Conservation (phyloP, 768 basidiomycete species). For the Exsudoporus frostii region DNA sequence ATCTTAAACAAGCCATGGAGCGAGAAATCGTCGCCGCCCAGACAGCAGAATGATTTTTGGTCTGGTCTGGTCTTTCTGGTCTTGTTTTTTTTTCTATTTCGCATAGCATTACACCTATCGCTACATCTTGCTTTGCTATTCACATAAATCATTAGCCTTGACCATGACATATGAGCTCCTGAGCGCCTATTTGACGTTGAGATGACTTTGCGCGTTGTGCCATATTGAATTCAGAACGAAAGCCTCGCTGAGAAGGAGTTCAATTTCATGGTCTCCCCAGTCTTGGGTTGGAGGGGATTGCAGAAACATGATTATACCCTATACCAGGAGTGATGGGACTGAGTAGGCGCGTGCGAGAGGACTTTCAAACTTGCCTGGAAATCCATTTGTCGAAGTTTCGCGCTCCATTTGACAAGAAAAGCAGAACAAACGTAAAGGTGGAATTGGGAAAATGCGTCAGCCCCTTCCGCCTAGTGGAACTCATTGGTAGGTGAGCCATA, state of each 20-base stretch:
- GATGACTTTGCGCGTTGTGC: slow-evolving; percentile 91
- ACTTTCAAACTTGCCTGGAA: slow-evolving; percentile 70
- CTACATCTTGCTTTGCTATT: slow-evolving; percentile 23
- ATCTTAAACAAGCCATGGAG: slow-evolving; percentile 58
- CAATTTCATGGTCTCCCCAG: slow-evolving; percentile 96
- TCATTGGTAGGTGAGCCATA: background rate
- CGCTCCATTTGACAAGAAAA: slow-evolving; percentile 94
- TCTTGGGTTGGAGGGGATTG: slow-evolving; percentile 88
- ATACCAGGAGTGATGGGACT: background rate
- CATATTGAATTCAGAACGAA: slow-evolving; percentile 91
- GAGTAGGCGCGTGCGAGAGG: background rate
- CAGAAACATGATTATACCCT: slow-evolving; percentile 99
- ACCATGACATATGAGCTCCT: background rate
- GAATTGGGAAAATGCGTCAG: slow-evolving; percentile 98
- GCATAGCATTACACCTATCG: slow-evolving; percentile 24
- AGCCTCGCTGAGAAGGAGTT: slow-evolving; percentile 92
- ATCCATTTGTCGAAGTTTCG: slow-evolving; percentile 92
- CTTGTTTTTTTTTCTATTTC: slow-evolving; percentile 1
- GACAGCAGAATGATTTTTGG: slow-evolving; percentile 7
- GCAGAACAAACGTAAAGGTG: slow-evolving; percentile 98
- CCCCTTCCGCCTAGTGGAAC: slow-evolving; percentile 77
- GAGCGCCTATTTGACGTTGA: slow-evolving; percentile 49
- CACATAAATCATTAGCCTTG: slow-evolving; percentile 1
- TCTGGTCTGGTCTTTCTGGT: background rate
- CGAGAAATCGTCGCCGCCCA: slow-evolving; percentile 55